These are phyloP conservation scores for Lichenothelia convexa DNA, from an alignment of 495 filamentous ascomycete species.

Conservation along the genomic window DNA sequence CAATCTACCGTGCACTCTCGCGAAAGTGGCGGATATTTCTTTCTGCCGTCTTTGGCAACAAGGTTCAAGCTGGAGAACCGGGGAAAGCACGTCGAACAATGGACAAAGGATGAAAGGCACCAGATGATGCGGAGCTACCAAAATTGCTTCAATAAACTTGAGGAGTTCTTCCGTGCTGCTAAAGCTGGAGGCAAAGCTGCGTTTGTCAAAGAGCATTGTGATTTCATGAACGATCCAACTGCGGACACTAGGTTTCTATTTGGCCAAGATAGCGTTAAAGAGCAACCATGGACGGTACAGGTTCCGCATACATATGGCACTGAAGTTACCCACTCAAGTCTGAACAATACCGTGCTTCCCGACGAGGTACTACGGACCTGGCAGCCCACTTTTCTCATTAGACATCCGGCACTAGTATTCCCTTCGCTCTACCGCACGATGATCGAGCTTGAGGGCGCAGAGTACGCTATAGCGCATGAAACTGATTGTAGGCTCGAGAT, in stretches of 20 bases:
- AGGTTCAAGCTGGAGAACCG: not conserved
- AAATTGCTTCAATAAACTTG: not conserved
- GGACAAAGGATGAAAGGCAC: not conserved
- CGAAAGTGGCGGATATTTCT: not conserved
- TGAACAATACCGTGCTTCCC: not conserved
- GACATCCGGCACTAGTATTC: slow-evolving; percentile 25
- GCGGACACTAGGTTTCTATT: not conserved
- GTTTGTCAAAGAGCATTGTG: not conserved
- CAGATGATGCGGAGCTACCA: not conserved
- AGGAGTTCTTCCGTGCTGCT: not conserved
- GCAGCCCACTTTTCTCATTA: slow-evolving; percentile 24
- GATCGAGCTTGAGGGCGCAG: slow-evolving; percentile 1
- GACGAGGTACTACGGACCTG: not conserved
- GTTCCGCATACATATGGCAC: not conserved
- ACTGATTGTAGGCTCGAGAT: slow-evolving; percentile 3
- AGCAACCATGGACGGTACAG: not conserved
- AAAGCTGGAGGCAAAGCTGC: not conserved
- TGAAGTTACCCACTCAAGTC: not conserved
- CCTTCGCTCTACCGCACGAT: slow-evolving; percentile 22
- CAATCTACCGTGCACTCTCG: not conserved
- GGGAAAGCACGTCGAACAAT: not conserved
- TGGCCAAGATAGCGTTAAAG: not conserved
- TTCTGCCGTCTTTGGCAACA: not conserved
- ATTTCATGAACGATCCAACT: not conserved
- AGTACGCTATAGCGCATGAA: slow-evolving; percentile 5